Percentiles rank a stretch among this genome's conserved stretches.
These are phyloP conservation scores for Blastobotrys chiropterorum DNA, from an alignment of 805 yeast genomes.

Conservation along the genomic window DNA sequence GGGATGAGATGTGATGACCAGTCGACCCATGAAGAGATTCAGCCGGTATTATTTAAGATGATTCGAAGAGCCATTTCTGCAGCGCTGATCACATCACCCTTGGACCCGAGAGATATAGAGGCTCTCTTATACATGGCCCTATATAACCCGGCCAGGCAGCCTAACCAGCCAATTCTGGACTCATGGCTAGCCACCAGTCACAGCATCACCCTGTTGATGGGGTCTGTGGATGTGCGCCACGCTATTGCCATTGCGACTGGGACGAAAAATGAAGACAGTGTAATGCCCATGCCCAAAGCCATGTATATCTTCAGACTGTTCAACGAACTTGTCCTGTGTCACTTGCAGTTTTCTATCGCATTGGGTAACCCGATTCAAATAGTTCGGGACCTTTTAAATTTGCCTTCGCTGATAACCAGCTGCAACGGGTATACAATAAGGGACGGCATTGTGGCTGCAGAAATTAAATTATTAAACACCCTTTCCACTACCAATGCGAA, in stretches of 20 bases:
- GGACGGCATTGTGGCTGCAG: constrained; percentile 9
- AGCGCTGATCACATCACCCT: constrained; percentile 44
- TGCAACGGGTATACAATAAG: constrained; percentile 4
- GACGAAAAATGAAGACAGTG: not conserved
- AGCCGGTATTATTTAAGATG: constrained; percentile 41
- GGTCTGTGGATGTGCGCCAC: constrained; percentile 29
- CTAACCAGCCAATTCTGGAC: constrained; percentile 47
- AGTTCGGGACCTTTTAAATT: constrained; percentile 31
- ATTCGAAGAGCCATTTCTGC: constrained; percentile 45
- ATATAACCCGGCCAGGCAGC: constrained; percentile 50
- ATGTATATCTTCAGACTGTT: constrained; percentile 49
- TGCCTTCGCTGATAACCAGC: not conserved
- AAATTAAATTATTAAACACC: constrained; percentile 7
- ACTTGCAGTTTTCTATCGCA: constrained; percentile 46
- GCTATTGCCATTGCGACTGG: not conserved
- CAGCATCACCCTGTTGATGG: constrained; percentile 44
- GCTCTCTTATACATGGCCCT: constrained; percentile 50
- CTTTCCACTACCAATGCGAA: not conserved
- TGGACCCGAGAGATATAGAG: constrained; percentile 55
- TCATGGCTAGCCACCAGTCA: constrained; percentile 47
- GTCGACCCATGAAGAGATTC: constrained; percentile 43
- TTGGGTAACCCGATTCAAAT: constrained; percentile 42
- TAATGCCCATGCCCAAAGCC: constrained; percentile 29
- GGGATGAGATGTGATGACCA: constrained; percentile 44
- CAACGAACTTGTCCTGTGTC: constrained; percentile 47